Base-by-base conservation (phyloP, 192 early-diverging fungal genomes). In the Cladochytrium replicatum region DNA sequence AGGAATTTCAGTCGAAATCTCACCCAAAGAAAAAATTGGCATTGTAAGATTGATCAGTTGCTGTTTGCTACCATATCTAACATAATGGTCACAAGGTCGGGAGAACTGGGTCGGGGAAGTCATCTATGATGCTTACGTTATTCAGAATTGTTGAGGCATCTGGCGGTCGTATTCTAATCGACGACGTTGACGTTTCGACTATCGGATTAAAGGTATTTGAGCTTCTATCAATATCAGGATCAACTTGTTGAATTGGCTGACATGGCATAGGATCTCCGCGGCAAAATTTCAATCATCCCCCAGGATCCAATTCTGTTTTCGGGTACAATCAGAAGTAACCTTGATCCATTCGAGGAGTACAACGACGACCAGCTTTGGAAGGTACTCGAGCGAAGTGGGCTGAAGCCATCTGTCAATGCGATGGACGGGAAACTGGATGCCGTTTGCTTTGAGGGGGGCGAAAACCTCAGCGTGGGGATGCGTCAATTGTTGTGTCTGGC, bases 401-500 rank as follows among this genome's bases (percentile, higher is more conserved):
- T 94, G 17, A 78, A 82, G 60, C 56, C 67, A 5, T 65, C 79
- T 43, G 57, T 96, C 28, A 60, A 65, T 13, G 39, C 64, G 32
- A 53, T 87, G 39, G 68, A 76, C 2, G 79, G 72, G 17, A 75
- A 79, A 22, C 57, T 93, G 32, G 77, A 79, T 15, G 72, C 75
- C 5, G 48, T 50, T 17, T 76, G 93, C 2, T 57, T 71, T 21
- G 81, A 85, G 47, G 78, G 84, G 21, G 92, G 92, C 41, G 84
- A 83, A 48, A 92, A 92, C 66, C 78, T 87, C 55, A 75, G 69
- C 32, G 69, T 83, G 42, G 89, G 89, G 17, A 87, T 91, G 54
- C 69, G 87, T 4, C 89, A 92, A 63, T 60, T 95, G 6, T 60
- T 89, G 25, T 89, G 87, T 63, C 64, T 89, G 51, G 84, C 84